phyloP scores from a whole-genome alignment of 2,329 filamentous ascomycete genomes.

The Fusarium torreyae region DNA sequence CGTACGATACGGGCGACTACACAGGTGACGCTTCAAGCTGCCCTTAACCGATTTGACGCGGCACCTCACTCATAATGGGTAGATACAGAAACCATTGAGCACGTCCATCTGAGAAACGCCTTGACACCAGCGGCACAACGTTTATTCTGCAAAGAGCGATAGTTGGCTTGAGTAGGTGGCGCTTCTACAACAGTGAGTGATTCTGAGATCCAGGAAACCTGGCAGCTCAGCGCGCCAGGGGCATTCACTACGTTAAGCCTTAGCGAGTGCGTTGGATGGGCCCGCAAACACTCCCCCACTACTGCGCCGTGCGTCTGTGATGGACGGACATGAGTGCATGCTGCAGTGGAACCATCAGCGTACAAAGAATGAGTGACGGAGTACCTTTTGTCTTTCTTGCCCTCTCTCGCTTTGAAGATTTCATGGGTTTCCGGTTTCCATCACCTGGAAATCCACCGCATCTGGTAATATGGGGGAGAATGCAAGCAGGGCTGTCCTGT shows the following conservation, averaged over 20 bases:
- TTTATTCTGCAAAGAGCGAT: constrained; percentile 25
- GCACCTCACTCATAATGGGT: neutral
- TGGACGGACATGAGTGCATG: constrained; percentile 18
- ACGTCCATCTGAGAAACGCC: constrained; percentile 16
- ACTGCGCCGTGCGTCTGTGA: constrained; percentile 13
- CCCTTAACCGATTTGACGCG: neutral
- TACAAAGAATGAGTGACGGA: constrained; percentile 12
- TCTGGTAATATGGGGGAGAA: constrained; percentile 14
- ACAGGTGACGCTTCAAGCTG: neutral
- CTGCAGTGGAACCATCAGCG: constrained; percentile 21
- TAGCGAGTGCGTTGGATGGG: constrained; percentile 16
- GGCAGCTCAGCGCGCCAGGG: constrained; percentile 24
- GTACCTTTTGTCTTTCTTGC: constrained; percentile 23
- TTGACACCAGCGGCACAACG: constrained; percentile 26
- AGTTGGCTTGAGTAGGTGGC: constrained; percentile 6
- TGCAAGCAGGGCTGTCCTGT: constrained; percentile 18
- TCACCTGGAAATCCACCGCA: neutral
- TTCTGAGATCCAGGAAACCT: constrained; percentile 19
- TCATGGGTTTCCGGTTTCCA: neutral
- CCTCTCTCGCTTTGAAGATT: constrained; percentile 18
- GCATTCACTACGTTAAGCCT: constrained; percentile 21
- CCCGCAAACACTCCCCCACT: constrained; percentile 6
- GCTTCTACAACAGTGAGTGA: constrained; percentile 16
- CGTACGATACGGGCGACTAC: neutral
- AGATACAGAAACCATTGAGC: constrained; percentile 23